Evolutionary conservation across 495 filamentous ascomycete species (phyloP).

Genomic region (Corynascus novoguineensis): DNA sequence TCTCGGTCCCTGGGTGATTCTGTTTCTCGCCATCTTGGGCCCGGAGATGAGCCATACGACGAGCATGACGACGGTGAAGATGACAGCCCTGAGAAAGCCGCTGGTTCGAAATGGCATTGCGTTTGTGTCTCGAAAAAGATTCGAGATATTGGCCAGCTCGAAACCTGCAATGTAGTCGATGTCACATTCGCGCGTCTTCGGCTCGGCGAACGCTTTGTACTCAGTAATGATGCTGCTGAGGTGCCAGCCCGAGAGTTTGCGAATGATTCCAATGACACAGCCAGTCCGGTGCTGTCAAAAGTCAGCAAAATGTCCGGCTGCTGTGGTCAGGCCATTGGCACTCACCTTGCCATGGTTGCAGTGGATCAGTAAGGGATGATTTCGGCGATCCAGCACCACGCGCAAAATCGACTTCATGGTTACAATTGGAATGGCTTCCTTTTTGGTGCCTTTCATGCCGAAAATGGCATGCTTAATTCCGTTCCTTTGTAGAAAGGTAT

Average conservation of each 20-base stretch:
- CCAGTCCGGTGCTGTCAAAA: conserved; percentile 69
- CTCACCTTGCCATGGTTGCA: conserved; percentile 83
- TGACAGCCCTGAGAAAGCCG: conserved; percentile 23
- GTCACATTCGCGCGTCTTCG: conserved; percentile 55
- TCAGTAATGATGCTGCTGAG: conserved; percentile 54
- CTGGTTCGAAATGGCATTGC: conserved; percentile 16
- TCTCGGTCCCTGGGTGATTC: neutral
- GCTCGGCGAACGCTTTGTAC: conserved; percentile 60
- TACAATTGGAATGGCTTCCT: conserved; percentile 53
- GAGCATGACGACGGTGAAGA: conserved; percentile 25
- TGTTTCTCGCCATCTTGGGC: conserved; percentile 7
- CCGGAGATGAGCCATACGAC: conserved; percentile 27
- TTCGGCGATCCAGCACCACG: conserved; percentile 57
- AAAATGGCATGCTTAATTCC: conserved; percentile 64
- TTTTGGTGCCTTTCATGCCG: conserved; percentile 73
- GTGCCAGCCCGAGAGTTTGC: conserved; percentile 59
- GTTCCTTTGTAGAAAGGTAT: conserved; percentile 54
- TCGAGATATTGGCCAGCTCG: conserved; percentile 27
- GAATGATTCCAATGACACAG: conserved; percentile 67
- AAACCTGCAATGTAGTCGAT: conserved; percentile 45
- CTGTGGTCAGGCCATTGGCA: neutral
- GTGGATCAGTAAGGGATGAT: conserved; percentile 74
- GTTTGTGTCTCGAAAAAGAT: conserved; percentile 17
- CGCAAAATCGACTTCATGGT: conserved; percentile 59
- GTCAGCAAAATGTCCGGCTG: conserved; percentile 15